phyloP scores from a whole-genome alignment of 768 basidiomycete genomes.

The Crucibulum laeve region DNA sequence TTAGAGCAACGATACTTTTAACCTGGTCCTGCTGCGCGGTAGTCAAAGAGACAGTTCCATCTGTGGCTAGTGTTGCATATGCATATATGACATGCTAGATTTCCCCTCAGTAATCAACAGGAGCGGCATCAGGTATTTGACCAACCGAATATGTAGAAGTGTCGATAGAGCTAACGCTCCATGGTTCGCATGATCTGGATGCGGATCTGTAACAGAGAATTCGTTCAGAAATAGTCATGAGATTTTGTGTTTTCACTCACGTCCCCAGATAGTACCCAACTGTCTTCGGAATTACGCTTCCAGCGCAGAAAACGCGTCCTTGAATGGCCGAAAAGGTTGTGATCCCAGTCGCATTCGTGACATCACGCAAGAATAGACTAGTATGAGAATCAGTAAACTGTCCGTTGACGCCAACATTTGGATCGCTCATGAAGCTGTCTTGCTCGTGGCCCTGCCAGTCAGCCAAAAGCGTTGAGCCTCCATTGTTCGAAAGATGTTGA shows the following conservation, averaged over 20 bases:
- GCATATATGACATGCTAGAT: neutral
- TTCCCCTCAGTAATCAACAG: too few species aligned
- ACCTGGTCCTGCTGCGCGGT: neutral
- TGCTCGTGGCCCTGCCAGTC: neutral
- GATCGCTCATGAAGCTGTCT: neutral
- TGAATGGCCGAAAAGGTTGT: slow-evolving; percentile 7
- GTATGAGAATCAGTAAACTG: neutral
- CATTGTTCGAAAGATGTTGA: neutral
- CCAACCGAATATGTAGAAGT: neutral
- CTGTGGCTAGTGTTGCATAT: neutral
- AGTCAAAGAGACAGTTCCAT: neutral
- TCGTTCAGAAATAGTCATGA: neutral
- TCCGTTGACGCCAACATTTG: neutral
- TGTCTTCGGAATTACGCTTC: slow-evolving; percentile 5
- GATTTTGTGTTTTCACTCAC: neutral
- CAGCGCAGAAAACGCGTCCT: slow-evolving; percentile 4
- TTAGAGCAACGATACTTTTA: neutral
- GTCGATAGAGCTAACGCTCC: neutral
- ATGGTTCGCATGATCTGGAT: neutral
- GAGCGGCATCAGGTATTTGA: too few species aligned
- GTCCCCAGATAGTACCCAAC: slow-evolving; percentile 8
- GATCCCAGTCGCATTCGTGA: neutral
- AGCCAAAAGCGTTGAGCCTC: neutral
- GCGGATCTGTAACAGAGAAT: neutral
- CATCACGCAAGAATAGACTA: neutral